Evolutionary conservation across 805 yeast species (phyloP), one percentile per base, ranked within the genome.

Genomic region (Kazachstania bromeliacearum): DNA sequence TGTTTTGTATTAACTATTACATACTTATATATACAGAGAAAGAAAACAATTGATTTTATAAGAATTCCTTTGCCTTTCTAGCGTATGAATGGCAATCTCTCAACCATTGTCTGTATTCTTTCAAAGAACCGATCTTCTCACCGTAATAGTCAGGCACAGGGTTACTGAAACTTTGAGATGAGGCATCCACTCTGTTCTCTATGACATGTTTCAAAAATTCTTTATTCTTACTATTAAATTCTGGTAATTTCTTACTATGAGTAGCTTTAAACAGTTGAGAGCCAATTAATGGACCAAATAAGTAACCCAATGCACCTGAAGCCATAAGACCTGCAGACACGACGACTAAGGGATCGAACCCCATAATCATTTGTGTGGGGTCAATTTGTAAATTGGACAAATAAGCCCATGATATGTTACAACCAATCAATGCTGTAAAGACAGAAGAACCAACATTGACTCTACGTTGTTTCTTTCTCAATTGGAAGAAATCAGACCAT

Each of bases 131-230:
- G 43, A 92, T 88, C 61, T 84, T 84, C 64, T 92, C 98, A 28
- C 98, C 98, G 57, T 92, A 92, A 63, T 87, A 92, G 61, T 92
- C 98, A n/a, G 96, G 96, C 32, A 92, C 94, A 10, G 97, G 97
- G 62, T 89, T 92, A 37, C 83, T 72, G 62, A 87, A 80, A 52
- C 87, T 76, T 63, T 88, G 96, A 38, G 82, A 76, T 14, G 88
- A 73, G 15, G 98, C 95, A 64, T 92, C 95, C 21, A 88, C 96
- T 51, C 98, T 71, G 61, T 85, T 81, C 39, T 68, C 67, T 48
- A 73, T 75, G 44, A 92, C 71, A 53, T 76, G 89, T 45, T 72
- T 71, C 56, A 89, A 67, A 49, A 89, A 92, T 27, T 71, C 66
- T 45, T 77, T 72, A 54, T 89, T 87, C 63, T 82, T 88, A 34